A percentile compares a stretch with the other conserved stretches of the same genome.
Conservation (phyloP, 371 early-diverging fungal species). For the Syncephalastrum racemosum region DNA sequence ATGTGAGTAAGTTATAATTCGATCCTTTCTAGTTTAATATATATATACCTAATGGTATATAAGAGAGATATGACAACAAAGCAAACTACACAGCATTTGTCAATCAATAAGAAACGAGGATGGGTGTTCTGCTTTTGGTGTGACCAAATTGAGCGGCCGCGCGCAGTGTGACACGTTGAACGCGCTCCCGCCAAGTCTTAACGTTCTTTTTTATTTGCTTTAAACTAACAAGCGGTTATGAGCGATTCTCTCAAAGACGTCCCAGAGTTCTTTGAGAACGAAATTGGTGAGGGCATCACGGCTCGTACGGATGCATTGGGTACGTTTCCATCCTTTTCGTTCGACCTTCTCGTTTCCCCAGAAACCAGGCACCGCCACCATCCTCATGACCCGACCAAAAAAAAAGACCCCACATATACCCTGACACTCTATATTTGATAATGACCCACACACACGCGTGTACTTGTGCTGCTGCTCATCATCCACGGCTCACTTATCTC, state of each 20-base stretch:
- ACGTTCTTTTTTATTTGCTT: no score
- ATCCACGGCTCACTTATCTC: neutral
- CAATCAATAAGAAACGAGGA: no score
- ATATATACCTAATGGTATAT: no score
- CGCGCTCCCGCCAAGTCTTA: no score
- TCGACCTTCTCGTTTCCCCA: neutral
- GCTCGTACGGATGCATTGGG: constrained; percentile 90
- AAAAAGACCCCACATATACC: constrained; percentile 2
- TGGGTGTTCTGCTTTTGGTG: no score
- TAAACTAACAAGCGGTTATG: constrained; percentile 18
- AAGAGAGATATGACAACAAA: no score
- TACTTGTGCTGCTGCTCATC: no score
- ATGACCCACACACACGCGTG: neutral
- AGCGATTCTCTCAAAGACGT: constrained; percentile 70
- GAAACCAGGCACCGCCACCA: neutral
- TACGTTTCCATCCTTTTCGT: constrained; percentile 32
- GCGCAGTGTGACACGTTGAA: no score
- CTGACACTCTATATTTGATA: neutral
- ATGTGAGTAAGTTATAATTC: no score
- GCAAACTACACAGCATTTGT: no score
- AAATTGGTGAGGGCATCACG: constrained; percentile 81
- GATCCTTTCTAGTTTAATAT: no score
- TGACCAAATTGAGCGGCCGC: no score
- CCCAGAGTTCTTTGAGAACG: constrained; percentile 93
- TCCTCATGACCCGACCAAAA: neutral